A percentile compares a stretch with the other conserved stretches of the same genome.
Conservation (phyloP, 306 rosid species). For the Herpetospermum pedunculosum region DNA sequence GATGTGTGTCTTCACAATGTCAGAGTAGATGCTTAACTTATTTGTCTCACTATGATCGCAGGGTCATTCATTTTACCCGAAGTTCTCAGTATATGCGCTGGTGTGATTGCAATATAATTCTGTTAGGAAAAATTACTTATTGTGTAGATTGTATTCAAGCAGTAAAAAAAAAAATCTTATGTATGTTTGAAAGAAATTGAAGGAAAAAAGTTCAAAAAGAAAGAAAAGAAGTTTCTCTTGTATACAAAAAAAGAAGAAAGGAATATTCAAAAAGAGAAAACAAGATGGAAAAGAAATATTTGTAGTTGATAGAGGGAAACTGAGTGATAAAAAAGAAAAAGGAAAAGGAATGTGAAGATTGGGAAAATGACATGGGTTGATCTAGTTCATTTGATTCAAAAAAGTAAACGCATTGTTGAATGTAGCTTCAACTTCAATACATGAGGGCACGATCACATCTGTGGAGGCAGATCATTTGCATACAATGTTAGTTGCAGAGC, state of each 20-base stretch:
- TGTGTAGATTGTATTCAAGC: conserved; percentile 22
- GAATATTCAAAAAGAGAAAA: conserved; percentile 8
- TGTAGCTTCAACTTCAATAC: conserved; percentile 44
- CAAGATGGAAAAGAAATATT: not conserved
- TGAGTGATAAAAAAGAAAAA: not conserved
- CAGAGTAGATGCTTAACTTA: conserved; percentile 53
- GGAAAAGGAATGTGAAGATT: conserved; percentile 2
- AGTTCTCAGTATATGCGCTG: conserved; percentile 49
- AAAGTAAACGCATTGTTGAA: not conserved
- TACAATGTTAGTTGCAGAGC: conserved; percentile 41
- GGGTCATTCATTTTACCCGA: conserved; percentile 58
- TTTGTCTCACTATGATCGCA: conserved; percentile 78
- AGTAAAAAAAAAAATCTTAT: not conserved
- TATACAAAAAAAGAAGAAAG: not conserved
- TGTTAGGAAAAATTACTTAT: conserved; percentile 36
- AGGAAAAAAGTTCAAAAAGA: conserved; percentile 1
- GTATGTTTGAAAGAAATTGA: conserved; percentile 5
- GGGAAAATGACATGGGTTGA: not conserved
- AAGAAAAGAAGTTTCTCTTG: conserved; percentile 8
- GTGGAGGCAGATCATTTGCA: conserved; percentile 39
- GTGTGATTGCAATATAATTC: conserved; percentile 44
- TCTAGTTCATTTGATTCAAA: not conserved
- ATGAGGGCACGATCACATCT: conserved; percentile 30
- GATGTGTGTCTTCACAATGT: conserved; percentile 24
- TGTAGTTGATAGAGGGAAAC: not conserved